These are phyloP conservation scores for Avena atlantica DNA, from an alignment of 176 grass and related monocot genomes.

Conservation along the genomic window DNA sequence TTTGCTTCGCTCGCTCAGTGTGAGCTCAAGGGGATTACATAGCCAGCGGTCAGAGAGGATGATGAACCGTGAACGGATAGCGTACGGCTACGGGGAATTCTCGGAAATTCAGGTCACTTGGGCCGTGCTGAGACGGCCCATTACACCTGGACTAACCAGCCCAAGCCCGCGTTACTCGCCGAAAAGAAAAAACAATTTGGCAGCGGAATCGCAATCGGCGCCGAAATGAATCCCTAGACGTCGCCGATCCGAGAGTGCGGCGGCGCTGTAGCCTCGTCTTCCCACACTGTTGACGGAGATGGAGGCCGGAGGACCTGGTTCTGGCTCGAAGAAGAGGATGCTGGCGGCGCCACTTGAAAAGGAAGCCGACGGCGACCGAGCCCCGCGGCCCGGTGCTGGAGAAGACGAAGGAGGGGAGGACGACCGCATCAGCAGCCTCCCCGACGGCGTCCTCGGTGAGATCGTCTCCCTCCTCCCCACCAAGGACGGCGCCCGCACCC, in stretches of 20 bases:
- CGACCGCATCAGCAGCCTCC: not conserved
- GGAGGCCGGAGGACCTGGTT: not conserved
- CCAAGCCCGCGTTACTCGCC: not conserved
- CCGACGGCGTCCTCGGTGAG: not conserved
- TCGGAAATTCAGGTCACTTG: not conserved
- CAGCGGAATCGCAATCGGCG: not conserved
- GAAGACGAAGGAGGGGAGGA: not conserved
- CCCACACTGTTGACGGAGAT: not conserved
- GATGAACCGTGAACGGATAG: slow-evolving; percentile 2
- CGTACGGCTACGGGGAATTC: not conserved
- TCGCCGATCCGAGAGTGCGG: not conserved
- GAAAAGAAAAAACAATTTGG: not conserved
- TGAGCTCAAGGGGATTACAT: slow-evolving; percentile 35
- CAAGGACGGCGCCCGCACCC: not conserved
- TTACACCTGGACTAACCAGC: rapidly evolving
- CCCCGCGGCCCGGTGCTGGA: not conserved
- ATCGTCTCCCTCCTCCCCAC: not conserved
- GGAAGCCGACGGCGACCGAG: not conserved
- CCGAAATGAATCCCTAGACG: not conserved
- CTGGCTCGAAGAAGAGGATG: not conserved
- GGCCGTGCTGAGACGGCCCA: not conserved
- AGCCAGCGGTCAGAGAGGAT: slow-evolving; percentile 6
- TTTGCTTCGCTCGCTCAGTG: not conserved
- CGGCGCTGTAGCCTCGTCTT: not conserved
- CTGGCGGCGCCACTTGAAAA: not conserved